Base-by-base conservation (phyloP, 148 eudicot genomes). In the Euryodendron excelsum region DNA sequence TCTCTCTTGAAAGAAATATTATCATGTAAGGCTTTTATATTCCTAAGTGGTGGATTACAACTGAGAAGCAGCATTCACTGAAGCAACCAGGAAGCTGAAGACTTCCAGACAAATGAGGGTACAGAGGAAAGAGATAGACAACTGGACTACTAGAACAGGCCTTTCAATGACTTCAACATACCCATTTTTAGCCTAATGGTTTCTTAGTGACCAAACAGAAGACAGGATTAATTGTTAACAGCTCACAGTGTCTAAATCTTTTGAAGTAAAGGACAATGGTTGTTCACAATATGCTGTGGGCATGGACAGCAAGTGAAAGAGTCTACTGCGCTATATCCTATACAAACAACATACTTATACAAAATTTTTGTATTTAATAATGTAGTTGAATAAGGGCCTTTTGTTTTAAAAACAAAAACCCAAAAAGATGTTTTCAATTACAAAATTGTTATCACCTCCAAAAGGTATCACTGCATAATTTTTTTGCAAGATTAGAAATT, bases 231-330 rank as follows among this genome's bases (percentile, higher is more conserved):
- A 60, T 61, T 28, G 56, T 41, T 60, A 47, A 47, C 39, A 66
- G 69, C 72, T 69, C 72, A 69, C 50, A 39, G 31, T 41, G 77
- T 74, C 77, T 17, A 74, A 39, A 61, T 74, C 48, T 74, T 59
- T 53, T 30, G 9, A n/a, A 17, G 67, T 59, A 39, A 39, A 50
- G 41, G 75, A 72, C 61, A 72, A 37, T 41, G 52, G n/a, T 23
- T 21, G n/a, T 17, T 59, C 23, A 36, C 15, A 14, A 8, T 11
- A 20, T 73, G 33, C 28, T 36, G 64, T 56, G 33, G 20, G 36
- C 36, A 2, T 25, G 36, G 44, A 45, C 53, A 27, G 28, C 78
- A 39, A 23, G 11, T 60, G 65, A 60, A 44, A 60, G 67, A 27
- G 48, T 31, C 70, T 14, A 17, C 3, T 52, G 20, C 8, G 45